phyloP scores from a whole-genome alignment of 2,329 filamentous ascomycete species.

The Cadophora malorum region DNA sequence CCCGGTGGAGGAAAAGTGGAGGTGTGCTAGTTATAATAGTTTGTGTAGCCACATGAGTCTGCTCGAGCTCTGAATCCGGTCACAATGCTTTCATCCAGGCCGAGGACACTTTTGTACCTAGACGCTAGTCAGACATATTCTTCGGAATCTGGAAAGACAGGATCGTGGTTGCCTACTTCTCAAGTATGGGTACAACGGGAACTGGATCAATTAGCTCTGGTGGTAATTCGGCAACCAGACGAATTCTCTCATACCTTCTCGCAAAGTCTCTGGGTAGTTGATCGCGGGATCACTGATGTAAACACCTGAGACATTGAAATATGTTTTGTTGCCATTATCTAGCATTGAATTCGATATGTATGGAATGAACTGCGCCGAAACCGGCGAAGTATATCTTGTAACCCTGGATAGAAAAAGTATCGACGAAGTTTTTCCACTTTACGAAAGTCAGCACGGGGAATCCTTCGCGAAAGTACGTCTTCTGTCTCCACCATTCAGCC shows the following conservation, averaged over 20 bases:
- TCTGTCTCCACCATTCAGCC: no score
- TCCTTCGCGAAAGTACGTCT: no score
- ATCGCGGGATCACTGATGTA: slow-evolving; percentile 68
- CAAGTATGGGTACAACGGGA: slow-evolving; percentile 56
- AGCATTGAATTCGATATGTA: slow-evolving; percentile 60
- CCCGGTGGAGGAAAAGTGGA: slow-evolving; percentile 64
- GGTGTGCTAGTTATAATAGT: slow-evolving; percentile 54
- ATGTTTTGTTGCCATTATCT: slow-evolving; percentile 55
- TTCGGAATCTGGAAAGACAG: no score
- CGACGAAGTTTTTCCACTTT: slow-evolving; percentile 64
- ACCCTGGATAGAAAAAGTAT: slow-evolving; percentile 60
- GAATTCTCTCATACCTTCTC: no score
- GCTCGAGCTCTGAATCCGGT: slow-evolving; percentile 52
- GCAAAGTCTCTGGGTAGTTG: slow-evolving; percentile 44
- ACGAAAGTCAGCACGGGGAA: not conserved
- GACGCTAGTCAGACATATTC: no score
- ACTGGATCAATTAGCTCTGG: slow-evolving; percentile 32
- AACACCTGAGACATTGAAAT: slow-evolving; percentile 65
- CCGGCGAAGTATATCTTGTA: no score
- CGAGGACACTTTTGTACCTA: slow-evolving; percentile 55
- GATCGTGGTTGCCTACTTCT: no score
- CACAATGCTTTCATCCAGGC: slow-evolving; percentile 58
- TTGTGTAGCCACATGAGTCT: slow-evolving; percentile 58
- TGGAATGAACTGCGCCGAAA: no score
- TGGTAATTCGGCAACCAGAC: no score